Evolutionary conservation across 2,329 filamentous ascomycete species (phyloP).

Genomic region (Colletotrichum sublineola): DNA sequence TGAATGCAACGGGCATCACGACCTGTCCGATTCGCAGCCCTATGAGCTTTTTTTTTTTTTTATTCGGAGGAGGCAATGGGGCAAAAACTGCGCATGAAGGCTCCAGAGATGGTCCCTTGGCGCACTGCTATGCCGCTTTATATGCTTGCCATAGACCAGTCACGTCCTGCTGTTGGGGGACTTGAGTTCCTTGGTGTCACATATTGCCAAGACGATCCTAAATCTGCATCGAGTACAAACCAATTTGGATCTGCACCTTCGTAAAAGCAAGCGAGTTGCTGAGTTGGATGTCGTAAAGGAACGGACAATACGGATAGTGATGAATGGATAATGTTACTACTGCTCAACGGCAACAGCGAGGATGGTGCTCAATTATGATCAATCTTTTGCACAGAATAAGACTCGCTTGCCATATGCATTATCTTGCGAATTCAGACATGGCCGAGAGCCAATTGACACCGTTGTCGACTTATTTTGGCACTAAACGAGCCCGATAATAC

Average conservation of each 20-base stretch:
- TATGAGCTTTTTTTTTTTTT: neutral
- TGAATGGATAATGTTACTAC: neutral
- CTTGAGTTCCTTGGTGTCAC: neutral
- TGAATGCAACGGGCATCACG: conserved; percentile 8
- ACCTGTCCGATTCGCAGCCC: conserved; percentile 33
- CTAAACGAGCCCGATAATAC: conserved; percentile 11
- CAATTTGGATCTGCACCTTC: conserved; percentile 12
- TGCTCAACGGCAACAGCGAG: neutral
- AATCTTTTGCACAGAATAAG: conserved; percentile 14
- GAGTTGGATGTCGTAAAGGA: neutral
- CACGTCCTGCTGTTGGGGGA: conserved; percentile 8
- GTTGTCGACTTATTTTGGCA: conserved; percentile 27
- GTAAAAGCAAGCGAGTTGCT: neutral
- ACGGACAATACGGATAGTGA: neutral
- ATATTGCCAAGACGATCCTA: neutral
- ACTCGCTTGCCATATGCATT: conserved; percentile 12
- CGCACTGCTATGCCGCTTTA: conserved; percentile 17
- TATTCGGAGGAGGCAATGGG: neutral
- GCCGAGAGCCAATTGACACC: conserved; percentile 9
- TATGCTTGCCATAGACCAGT: neutral
- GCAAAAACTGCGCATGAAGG: neutral
- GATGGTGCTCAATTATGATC: conserved; percentile 13
- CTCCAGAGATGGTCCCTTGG: conserved; percentile 5
- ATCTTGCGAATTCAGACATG: conserved; percentile 2
- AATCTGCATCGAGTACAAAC: neutral